Percentiles rank a stretch among this genome's conserved stretches.
These are phyloP conservation scores for Licmophora abbreviata DNA, from an alignment of 108 stramenopile genomes.

Conservation along the genomic window DNA sequence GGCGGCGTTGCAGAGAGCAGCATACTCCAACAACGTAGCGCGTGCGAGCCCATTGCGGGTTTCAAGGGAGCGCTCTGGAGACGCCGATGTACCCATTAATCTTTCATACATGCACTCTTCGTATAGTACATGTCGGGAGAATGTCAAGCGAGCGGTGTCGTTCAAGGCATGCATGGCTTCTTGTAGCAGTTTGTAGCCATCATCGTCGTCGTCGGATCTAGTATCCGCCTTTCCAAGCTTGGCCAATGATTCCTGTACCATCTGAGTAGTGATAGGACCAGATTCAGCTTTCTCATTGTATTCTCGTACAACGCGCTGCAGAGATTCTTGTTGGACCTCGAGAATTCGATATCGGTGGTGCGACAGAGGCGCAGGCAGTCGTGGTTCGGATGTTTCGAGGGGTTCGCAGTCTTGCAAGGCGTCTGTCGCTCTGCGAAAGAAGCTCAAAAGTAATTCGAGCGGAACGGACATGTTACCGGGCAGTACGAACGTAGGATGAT, in stretches of 20 bases:
- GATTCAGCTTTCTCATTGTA: slow-evolving; percentile 10
- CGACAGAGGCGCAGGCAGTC: slow-evolving; percentile 3
- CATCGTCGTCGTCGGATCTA: slow-evolving; percentile 5
- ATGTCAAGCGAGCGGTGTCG: slow-evolving; percentile 24
- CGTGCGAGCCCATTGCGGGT: slow-evolving; percentile 14
- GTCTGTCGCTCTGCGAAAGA: not conserved
- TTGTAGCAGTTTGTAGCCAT: slow-evolving; percentile 1
- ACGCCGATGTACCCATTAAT: not conserved
- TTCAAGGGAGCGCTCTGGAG: slow-evolving; percentile 3
- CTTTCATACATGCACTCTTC: not conserved
- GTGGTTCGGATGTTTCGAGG: not conserved
- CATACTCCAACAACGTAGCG: slow-evolving; percentile 41
- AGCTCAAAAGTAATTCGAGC: not conserved
- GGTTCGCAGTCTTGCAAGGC: not conserved
- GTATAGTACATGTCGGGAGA: slow-evolving; percentile 24
- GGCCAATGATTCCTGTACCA: slow-evolving; percentile 19
- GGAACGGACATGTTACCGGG: slow-evolving; percentile 2
- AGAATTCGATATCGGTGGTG: slow-evolving; percentile 20
- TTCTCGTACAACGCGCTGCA: slow-evolving; percentile 4
- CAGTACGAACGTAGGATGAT: no score
- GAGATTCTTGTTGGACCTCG: slow-evolving; percentile 10
- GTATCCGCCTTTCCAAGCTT: not conserved
- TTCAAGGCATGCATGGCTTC: slow-evolving; percentile 22
- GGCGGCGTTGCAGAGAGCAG: slow-evolving; percentile 35
- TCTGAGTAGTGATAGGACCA: slow-evolving; percentile 1